phyloP scores from a whole-genome alignment of 2,329 filamentous ascomycete genomes.

The Emericellopsis cladophorae region DNA sequence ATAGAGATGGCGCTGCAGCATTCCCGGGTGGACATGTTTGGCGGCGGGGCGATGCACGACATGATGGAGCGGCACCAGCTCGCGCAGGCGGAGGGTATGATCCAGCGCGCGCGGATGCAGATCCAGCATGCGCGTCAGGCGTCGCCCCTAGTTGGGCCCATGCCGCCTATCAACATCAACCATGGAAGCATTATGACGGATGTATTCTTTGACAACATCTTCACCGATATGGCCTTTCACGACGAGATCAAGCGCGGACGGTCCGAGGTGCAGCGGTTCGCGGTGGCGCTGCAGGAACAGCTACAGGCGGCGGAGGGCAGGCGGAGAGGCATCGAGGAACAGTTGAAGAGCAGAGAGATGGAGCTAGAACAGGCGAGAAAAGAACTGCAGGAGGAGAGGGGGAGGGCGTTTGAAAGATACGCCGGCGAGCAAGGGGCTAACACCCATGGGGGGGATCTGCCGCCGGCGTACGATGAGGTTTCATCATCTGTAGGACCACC shows the following conservation, averaged over 20 bases:
- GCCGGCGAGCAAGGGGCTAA: too few species aligned
- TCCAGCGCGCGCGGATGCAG: neutral
- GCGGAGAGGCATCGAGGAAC: constrained; percentile 12
- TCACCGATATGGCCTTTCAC: constrained; percentile 37
- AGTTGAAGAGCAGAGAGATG: constrained; percentile 15
- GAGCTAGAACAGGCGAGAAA: constrained; percentile 18
- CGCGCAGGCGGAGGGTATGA: constrained; percentile 1
- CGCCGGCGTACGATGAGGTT: too few species aligned
- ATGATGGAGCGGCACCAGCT: constrained; percentile 42
- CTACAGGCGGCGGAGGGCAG: constrained; percentile 16
- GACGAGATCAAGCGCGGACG: constrained; percentile 33
- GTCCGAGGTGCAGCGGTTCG: constrained; percentile 20
- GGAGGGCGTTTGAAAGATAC: constrained; percentile 16
- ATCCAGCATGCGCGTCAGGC: constrained; percentile 1
- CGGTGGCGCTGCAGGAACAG: constrained; percentile 16
- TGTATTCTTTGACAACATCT: constrained; percentile 42
- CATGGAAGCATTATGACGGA: constrained; percentile 33
- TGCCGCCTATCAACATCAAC: constrained; percentile 18
- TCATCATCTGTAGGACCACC: too few species aligned
- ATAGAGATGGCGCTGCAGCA: constrained; percentile 4
- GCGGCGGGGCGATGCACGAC: constrained; percentile 32
- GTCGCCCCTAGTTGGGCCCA: constrained; percentile 24
- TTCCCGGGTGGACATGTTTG: constrained; percentile 34
- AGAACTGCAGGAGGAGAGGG: constrained; percentile 30
- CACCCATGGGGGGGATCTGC: too few species aligned